These are phyloP conservation scores for Colletotrichum navitas DNA, from an alignment of 2,329 filamentous ascomycete species.

Conservation along the genomic window DNA sequence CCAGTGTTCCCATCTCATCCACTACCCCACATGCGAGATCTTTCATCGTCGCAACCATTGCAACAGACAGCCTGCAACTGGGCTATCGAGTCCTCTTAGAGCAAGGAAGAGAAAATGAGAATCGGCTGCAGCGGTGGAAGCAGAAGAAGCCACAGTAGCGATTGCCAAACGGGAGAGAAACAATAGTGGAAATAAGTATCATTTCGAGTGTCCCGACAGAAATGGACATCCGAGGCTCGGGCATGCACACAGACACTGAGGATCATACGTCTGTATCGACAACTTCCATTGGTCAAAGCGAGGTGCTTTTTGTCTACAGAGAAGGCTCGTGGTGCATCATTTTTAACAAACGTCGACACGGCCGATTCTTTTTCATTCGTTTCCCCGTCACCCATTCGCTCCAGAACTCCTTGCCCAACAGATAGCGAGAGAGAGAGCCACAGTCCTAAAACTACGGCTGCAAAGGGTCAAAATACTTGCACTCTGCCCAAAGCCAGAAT, in stretches of 20 bases:
- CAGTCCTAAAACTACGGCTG: neutral
- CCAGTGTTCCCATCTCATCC: neutral
- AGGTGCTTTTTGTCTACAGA: neutral
- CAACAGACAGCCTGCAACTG: neutral
- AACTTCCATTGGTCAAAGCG: neutral
- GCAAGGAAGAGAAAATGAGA: neutral
- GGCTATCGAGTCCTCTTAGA: neutral
- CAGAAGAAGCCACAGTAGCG: neutral
- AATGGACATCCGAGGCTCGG: neutral
- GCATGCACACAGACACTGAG: neutral
- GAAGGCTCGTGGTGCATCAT: neutral
- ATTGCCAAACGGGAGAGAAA: neutral
- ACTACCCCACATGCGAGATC: neutral
- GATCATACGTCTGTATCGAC: neutral
- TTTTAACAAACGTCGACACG: neutral
- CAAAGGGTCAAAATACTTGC: neutral
- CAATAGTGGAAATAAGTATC: neutral
- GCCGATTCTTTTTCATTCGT: neutral
- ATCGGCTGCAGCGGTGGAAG: neutral
- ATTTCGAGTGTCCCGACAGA: neutral
- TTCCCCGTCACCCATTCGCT: neutral
- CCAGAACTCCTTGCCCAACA: neutral
- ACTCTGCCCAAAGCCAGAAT: conserved; percentile 40
- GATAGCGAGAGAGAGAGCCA: neutral
- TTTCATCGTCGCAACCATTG: neutral